Base-by-base conservation (phyloP, 768 basidiomycete genomes). In the Hypsizygus marmoreus region DNA sequence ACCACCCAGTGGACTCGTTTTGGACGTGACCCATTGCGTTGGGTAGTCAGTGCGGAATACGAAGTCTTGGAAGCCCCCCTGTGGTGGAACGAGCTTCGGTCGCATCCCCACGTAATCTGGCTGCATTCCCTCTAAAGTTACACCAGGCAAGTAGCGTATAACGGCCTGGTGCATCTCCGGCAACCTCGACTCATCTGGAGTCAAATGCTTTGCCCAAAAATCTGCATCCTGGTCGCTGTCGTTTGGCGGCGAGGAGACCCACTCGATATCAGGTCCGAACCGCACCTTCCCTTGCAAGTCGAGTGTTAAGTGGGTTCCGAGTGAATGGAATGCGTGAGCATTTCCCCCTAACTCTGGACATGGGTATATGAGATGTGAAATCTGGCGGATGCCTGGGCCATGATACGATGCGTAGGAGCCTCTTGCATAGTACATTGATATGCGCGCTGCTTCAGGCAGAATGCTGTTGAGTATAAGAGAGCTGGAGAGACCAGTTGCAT, bases 181-280 rank as follows among this genome's bases (percentile, higher is more conserved):
- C 30, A 87, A 57, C 43, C 76, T 72, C 29, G 78, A 78, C 13
- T 81, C 86, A 43, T 81, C 79, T 2, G 86, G 85, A 11, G 75
- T 66, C 34, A 95, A 68, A 59, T 84, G 73, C 30, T 69, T 68
- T 17, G 65, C 71, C 94, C 94, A 97, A 59, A 91, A 94, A 51
- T 94, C 87, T 1, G 73, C 67, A 25, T 80, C 77, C 14, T 75
- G 72, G 45, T 75, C 64, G 28, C 72, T 50, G 19, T 66, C 60
- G 19, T 63, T 62, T 14, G 63, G 58, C 19, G 78, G 76, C 2
- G 84, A 81, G 2, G 76, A 71, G 55, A 97, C 73, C 88, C 90
- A 91, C 61, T 97, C 87, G 12, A 97, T 75, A 59, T 97, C 92
- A 4, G 95, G 95, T 0, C 95, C 95, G 64, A 98, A 98, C 23